Base-by-base conservation (phyloP, 441 rosid genomes). In the Adansonia madagascariensis region DNA sequence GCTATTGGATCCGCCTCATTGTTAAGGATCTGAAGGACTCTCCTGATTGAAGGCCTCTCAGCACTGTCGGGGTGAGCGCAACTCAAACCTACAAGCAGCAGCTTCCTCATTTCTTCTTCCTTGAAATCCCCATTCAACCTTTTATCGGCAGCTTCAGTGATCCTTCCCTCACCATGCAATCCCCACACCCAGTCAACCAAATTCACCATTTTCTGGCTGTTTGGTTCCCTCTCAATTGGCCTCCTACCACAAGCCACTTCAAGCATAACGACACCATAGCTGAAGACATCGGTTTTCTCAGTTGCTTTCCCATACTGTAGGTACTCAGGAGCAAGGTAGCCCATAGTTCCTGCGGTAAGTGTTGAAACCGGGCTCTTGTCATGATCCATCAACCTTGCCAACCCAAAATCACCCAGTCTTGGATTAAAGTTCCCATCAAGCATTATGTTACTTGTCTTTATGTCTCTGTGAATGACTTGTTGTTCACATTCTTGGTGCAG, bases 111-210 rank as follows among this genome's bases (percentile, higher is more conserved):
- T 82, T 92, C 96, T 53, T 82, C 93, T 69, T 81, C 91, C 4
- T 85, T 61, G 17, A 86, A 89, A 73, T 83, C 90, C 14, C 89
- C 92, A 75, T 86, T 87, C 82, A 93, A 78, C 79, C 89, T 86
- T 75, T 49, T 68, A 80, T 93, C 96, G 6, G 90, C 95, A 15
- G 97, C 95, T 73, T 92, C 97, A 70, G 87, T 66, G 62, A 93
- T 86, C 80, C 81, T 91, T 69, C 96, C 99, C 59, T 91, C 87
- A 15, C 89, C 82, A 61, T 92, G 78, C 71, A 93, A 77, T 49
- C 85, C 87, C 99, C 99, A 95, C 14, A 92, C 98, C 97, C 94
- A 92, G 53, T 95, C 97, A 57, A 95, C 99, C 85, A 95, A 79
- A 84, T 95, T 94, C 82, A 89, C 92, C 86, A 92, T 89, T 73